Base-by-base conservation (phyloP, 306 rosid species). In the Hippophae tibetana region DNA sequence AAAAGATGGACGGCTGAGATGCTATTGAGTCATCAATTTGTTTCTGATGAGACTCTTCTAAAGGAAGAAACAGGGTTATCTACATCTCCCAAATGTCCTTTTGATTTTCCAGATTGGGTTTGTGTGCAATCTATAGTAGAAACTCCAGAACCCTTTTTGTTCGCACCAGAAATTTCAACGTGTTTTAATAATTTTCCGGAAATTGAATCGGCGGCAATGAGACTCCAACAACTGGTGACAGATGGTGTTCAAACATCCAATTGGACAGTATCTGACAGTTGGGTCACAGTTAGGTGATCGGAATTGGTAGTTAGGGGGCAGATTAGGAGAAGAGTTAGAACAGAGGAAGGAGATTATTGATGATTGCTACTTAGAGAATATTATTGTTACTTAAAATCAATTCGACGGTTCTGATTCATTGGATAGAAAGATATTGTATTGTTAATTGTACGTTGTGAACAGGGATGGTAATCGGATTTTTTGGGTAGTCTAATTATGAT, bases 1-100 rank as follows among this genome's bases (percentile, higher is more conserved):
- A 67, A 79, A 59, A 69, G 96, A 50, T 87, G 92, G 95, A 92
- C 81, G 26, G 88, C 96, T 0, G 93, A 92, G 59, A 83, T 79
- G 98, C 89, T 92, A 7, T 13, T 83, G 50, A 55, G 64, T 0
- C 98, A 92, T 42, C 80, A 87, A 0, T 87, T 92, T 47, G 51
- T 85, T 0, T 60, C 60, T 0, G 48, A 57, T 6, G 63, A 59
- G 13, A 47, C 62, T 41, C 63, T 63, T 72, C 47, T 64, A 38
- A 58, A 41, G 54, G 38, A 69, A 23, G 42, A 54, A 1, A 9
- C 43, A 0, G 44, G 68, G 38, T 0, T 8, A 1, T 58, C 51
- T 0, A 10, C 61, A 0, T 76, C 86, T 10, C 99, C 99, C 3
- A 87, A 62, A 57, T 60, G 83, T 0, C 92, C 86, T 26, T 81